Evolutionary conservation across 345 rosid genomes (phyloP), one percentile per base, ranked within the genome.

Genomic region (Kernera saxatilis): DNA sequence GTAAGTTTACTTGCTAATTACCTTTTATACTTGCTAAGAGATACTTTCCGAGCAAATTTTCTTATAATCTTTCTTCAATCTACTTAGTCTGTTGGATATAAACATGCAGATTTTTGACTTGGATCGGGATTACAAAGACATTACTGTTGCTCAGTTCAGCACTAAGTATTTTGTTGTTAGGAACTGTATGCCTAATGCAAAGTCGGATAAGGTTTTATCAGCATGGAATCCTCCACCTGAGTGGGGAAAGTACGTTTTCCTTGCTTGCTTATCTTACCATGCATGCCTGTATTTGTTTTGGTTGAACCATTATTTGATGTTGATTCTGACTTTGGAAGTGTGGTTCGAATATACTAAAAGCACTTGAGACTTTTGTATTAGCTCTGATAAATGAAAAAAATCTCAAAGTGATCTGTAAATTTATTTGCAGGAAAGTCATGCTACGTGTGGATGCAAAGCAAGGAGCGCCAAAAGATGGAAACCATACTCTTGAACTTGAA

Each of bases 151-250:
- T 70, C 82, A 80, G 52, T 93, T 93, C 76, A 93, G 91, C 62
- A 88, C 93, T 15, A 93, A 88, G 81, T 81, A 50, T 64, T 80
- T 84, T 67, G 92, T 90, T 68, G 89, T 90, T 64, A 85, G 96
- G 63, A 88, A 93, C 76, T 88, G 94, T 77, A 77, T 88, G 52
- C 82, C 70, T 35, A 82, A 86, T 81, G 93, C 84, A 68, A 90
- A 90, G 79, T 87, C 93, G 50, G 93, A 86, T 76, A 90, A 72
- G 87, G 87, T 93, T 73, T 75, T 90, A 73, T 87, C 97, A 22
- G 87, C 98, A 11, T 93, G 97, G 98, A 87, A 90, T 83, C 87
- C 98, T 78, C 97, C 97, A 8, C 77, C 85, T 43, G 98, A 90
- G 76, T 90, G 97, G 98, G 98, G 94, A 81, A 93, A 90, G 98